phyloP scores from a whole-genome alignment of 148 eudicot genomes.

The Spergularia marina region DNA sequence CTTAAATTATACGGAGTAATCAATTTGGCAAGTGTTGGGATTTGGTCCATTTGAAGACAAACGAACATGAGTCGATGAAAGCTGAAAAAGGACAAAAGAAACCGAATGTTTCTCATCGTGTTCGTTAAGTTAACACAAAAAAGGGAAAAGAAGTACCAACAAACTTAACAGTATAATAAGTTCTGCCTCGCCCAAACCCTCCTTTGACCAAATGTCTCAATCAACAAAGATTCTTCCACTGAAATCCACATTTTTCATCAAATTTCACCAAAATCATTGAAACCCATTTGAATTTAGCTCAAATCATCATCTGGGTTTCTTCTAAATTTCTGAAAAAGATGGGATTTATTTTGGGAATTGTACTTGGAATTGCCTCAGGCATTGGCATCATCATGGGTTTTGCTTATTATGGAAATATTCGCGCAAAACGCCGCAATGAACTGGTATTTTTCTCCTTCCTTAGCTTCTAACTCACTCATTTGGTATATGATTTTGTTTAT shows the following conservation, averaged over 20 bases:
- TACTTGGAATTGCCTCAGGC: conserved; percentile 63
- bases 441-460: conserved; percentile 40
- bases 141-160: no score
- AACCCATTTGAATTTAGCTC: conserved; percentile 24
- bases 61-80: no score
- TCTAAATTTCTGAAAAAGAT: conserved; percentile 29
- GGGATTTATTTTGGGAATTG: conserved; percentile 55
- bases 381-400: conserved; percentile 54
- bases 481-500: neutral
- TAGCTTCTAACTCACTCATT: conserved; percentile 2
- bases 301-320: conserved; percentile 27
- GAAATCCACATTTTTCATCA: conserved; percentile 2
- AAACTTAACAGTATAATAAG: no score
- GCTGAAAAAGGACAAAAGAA: no score
- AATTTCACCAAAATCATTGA: conserved; percentile 5
- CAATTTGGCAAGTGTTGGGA: no score
- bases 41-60: no score
- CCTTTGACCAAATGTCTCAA: conserved; percentile 16
- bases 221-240: neutral
- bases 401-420: conserved; percentile 43
- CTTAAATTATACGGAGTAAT: no score
- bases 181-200: neutral
- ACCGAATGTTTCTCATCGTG: no score
- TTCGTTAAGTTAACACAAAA: no score
- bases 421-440: conserved; percentile 61